phyloP scores from a whole-genome alignment of 164 flowering plant species.

The Kalanchoe fedtschenkoi region DNA sequence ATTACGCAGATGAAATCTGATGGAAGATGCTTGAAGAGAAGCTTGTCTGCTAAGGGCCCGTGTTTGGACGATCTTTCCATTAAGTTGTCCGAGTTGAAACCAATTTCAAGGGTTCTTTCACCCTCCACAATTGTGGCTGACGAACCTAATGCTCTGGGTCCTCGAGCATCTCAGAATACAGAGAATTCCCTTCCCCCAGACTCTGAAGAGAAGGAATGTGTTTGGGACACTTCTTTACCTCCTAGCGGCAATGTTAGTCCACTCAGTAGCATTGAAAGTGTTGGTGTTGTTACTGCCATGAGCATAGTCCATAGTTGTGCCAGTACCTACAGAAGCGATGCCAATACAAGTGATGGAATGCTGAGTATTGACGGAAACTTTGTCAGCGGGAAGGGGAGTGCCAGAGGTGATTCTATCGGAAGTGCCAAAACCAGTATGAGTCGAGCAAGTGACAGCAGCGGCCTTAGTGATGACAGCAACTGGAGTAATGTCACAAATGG shows the following conservation, averaged over 20 bases:
- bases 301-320: constrained; percentile 73
- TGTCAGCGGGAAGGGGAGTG: constrained; percentile 58
- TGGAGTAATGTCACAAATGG: constrained; percentile 88
- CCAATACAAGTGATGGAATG: constrained; percentile 53
- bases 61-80: constrained; percentile 51
- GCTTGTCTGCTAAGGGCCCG: constrained; percentile 61
- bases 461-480: constrained; percentile 90
- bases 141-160: constrained; percentile 42
- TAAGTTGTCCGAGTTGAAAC: constrained; percentile 33
- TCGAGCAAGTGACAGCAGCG: constrained; percentile 89
- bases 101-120: constrained; percentile 26
- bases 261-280: constrained; percentile 70
- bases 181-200: constrained; percentile 41
- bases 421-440: constrained; percentile 80
- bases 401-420: constrained; percentile 75
- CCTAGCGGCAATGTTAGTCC: constrained; percentile 94
- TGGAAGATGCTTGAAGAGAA: constrained; percentile 48
- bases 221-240: constrained; percentile 95
- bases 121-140: constrained; percentile 50
- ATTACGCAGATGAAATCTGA: constrained; percentile 48
- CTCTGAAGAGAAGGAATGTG: constrained; percentile 72
- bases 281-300: constrained; percentile 69
- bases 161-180: constrained; percentile 48
- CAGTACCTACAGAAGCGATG: constrained; percentile 63
- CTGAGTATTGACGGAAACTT: constrained; percentile 58